These are phyloP conservation scores for Crucibulum laeve DNA, from an alignment of 768 basidiomycete species.

Conservation along the genomic window DNA sequence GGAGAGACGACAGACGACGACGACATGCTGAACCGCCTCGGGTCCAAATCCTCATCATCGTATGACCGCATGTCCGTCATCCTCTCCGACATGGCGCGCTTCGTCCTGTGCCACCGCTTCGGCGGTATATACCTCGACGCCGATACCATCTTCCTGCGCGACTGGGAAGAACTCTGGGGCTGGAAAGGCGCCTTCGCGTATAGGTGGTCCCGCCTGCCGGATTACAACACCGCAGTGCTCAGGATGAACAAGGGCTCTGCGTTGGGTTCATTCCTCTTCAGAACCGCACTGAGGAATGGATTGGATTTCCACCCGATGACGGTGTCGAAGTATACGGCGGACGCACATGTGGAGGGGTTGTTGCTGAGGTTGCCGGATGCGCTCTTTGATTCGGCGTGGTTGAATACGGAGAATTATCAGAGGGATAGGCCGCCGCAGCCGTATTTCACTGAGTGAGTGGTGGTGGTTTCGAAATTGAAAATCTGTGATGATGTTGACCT, in stretches of 20 bases:
- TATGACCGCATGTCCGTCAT: slow-evolving; percentile 93
- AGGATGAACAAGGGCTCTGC: slow-evolving; percentile 87
- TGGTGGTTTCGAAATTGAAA: not conserved
- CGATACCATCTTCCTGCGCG: slow-evolving; percentile 86
- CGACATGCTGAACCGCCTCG: slow-evolving; percentile 67
- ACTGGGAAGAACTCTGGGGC: slow-evolving; percentile 97
- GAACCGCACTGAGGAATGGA: slow-evolving; percentile 86
- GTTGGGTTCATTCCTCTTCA: slow-evolving; percentile 85
- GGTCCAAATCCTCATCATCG: slow-evolving; percentile 80
- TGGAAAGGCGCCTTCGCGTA: slow-evolving; percentile 95
- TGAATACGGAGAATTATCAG: slow-evolving; percentile 89
- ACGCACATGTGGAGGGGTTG: slow-evolving; percentile 73
- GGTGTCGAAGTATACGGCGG: slow-evolving; percentile 78
- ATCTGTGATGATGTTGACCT: not conserved
- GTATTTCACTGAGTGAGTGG: slow-evolving; percentile 73
- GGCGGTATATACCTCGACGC: slow-evolving; percentile 95
- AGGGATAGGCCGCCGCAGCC: slow-evolving; percentile 90
- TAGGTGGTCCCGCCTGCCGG: slow-evolving; percentile 87
- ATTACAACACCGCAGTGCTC: slow-evolving; percentile 92
- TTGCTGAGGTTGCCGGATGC: slow-evolving; percentile 85
- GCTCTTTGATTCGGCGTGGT: slow-evolving; percentile 91
- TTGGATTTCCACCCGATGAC: slow-evolving; percentile 97
- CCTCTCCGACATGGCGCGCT: slow-evolving; percentile 95
- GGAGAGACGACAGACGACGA: slow-evolving; percentile 46
- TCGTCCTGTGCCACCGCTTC: slow-evolving; percentile 88